phyloP scores from a whole-genome alignment of 495 filamentous ascomycete genomes.

The Aspergillus panamensis region DNA sequence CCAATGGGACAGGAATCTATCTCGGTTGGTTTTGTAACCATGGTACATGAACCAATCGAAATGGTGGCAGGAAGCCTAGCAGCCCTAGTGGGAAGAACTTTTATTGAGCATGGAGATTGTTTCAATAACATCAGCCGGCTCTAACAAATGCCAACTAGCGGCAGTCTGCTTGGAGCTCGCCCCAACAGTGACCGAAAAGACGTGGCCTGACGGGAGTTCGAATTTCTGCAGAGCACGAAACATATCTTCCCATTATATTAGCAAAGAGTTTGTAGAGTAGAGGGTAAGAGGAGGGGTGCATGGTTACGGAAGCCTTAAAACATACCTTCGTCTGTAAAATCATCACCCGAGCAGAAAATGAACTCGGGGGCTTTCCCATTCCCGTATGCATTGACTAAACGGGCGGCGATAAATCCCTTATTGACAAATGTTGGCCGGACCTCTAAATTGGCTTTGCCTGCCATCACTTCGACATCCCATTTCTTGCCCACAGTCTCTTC shows the following conservation, averaged over 20 bases:
- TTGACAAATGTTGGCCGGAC: constrained; percentile 95
- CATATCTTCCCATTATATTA: constrained; percentile 43
- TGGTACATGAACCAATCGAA: neutral
- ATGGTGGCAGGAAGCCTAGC: constrained; percentile 15
- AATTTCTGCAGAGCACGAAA: constrained; percentile 63
- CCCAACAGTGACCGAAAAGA: constrained; percentile 86
- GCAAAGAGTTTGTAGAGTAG: neutral
- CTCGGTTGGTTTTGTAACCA: neutral
- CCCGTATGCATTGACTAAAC: constrained; percentile 64
- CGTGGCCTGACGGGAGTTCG: constrained; percentile 54
- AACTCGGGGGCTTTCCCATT: constrained; percentile 61
- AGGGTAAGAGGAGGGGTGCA: neutral
- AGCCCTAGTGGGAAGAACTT: constrained; percentile 31
- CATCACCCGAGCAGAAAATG: constrained; percentile 85
- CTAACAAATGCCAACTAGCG: constrained; percentile 81
- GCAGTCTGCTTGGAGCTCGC: constrained; percentile 81
- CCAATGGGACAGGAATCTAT: too few relatives aligned
- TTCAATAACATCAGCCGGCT: constrained; percentile 82
- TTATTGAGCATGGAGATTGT: constrained; percentile 67
- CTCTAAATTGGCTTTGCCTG: constrained; percentile 92
- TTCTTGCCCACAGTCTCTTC: constrained; percentile 67
- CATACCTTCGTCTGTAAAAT: constrained; percentile 95
- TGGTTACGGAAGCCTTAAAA: neutral
- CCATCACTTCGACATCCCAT: constrained; percentile 91
- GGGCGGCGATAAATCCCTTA: constrained; percentile 88